Evolutionary conservation across 1,139 yeast genomes (phyloP).

Genomic region (Zygoascus meyerae): DNA sequence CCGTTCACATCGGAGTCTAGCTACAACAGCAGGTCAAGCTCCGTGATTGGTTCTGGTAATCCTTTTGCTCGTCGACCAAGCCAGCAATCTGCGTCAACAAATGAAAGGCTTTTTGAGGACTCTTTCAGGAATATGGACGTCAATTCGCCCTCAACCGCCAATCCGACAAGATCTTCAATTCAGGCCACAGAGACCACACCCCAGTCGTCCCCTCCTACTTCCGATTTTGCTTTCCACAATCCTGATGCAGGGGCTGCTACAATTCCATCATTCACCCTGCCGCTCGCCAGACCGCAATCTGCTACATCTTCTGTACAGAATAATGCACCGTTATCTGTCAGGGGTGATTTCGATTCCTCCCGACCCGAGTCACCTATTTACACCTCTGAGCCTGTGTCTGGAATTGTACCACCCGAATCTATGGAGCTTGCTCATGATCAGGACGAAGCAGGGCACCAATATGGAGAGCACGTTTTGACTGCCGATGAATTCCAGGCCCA

Average conservation of each 20-base stretch:
- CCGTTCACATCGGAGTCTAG: constrained; percentile 5
- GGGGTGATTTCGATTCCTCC: constrained; percentile 58
- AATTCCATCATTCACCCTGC: constrained; percentile 38
- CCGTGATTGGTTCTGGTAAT: constrained; percentile 19
- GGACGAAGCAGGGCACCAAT: constrained; percentile 10
- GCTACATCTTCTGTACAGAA: constrained; percentile 87
- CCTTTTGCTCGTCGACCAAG: constrained; percentile 22
- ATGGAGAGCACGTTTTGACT: constrained; percentile 10
- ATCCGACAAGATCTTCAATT: constrained; percentile 35
- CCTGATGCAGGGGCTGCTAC: constrained; percentile 42
- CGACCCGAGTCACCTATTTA: constrained; percentile 47
- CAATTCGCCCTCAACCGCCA: constrained; percentile 29
- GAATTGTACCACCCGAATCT: constrained; percentile 27
- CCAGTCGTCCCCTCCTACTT: constrained; percentile 50
- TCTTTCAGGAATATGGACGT: constrained; percentile 26
- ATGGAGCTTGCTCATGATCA: constrained; percentile 15
- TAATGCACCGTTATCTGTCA: constrained; percentile 83
- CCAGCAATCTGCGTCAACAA: constrained; percentile 25
- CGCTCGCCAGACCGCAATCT: constrained; percentile 65
- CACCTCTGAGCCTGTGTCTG: constrained; percentile 31
- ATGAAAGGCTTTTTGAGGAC: constrained; percentile 24
- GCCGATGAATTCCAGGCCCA: constrained; percentile 9
- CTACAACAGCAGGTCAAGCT: constrained; percentile 8
- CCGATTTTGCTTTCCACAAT: constrained; percentile 35
- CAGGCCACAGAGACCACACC: constrained; percentile 47